These are phyloP conservation scores for Geranium rotundifolium DNA, from an alignment of 345 rosid genomes.

Conservation along the genomic window DNA sequence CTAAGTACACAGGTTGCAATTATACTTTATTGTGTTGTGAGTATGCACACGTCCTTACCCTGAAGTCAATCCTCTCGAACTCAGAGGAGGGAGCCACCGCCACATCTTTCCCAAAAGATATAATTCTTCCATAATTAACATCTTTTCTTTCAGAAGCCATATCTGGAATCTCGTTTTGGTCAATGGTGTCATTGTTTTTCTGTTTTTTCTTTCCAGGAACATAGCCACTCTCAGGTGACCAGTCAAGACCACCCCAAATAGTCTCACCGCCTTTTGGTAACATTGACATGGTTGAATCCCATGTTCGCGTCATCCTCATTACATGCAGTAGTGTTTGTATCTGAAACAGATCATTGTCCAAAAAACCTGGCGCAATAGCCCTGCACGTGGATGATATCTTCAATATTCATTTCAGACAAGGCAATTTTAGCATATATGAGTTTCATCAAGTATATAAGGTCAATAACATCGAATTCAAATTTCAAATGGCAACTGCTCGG, in stretches of 20 bases:
- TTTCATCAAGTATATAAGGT: background rate
- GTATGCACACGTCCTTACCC: slow-evolving; percentile 19
- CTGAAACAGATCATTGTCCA: slow-evolving; percentile 49
- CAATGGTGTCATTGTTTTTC: slow-evolving; percentile 1
- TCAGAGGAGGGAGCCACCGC: slow-evolving; percentile 38
- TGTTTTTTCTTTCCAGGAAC: slow-evolving; percentile 17
- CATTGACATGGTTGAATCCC: slow-evolving; percentile 74
- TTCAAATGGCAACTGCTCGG: background rate
- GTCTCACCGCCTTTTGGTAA: slow-evolving; percentile 68
- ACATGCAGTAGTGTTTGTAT: slow-evolving; percentile 48
- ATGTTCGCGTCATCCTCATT: slow-evolving; percentile 60
- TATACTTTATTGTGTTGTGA: background rate
- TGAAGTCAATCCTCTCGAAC: slow-evolving; percentile 39
- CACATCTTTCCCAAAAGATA: slow-evolving; percentile 53
- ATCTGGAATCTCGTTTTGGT: slow-evolving; percentile 9
- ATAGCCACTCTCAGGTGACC: slow-evolving; percentile 50
- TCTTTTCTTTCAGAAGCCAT: slow-evolving; percentile 4
- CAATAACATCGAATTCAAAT: background rate
- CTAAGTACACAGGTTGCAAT: background rate
- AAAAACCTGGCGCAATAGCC: slow-evolving; percentile 45
- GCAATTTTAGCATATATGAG: background rate
- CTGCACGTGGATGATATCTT: slow-evolving; percentile 16
- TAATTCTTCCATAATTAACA: slow-evolving; percentile 47
- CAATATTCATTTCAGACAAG: background rate
- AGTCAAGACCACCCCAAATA: slow-evolving; percentile 58